Evolutionary conservation across 139 green algal species (phyloP), one percentile per base, ranked within the genome.

Genomic region (Micromonas commoda): DNA sequence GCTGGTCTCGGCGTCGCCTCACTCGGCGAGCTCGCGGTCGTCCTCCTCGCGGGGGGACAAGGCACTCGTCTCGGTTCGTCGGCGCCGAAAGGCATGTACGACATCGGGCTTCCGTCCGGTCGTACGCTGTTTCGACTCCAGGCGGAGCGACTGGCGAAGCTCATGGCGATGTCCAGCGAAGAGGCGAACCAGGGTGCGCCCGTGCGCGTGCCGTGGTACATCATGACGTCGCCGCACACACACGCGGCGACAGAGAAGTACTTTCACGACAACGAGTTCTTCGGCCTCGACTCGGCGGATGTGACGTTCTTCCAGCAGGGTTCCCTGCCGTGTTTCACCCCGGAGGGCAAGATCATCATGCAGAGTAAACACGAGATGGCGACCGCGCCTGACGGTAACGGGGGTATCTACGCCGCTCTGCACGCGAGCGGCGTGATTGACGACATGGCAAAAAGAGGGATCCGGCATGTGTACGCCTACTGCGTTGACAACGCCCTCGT

Each of bases 41-140:
- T 98, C 64, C 75, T 97, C 69, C 84, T 98, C 71, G 92, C 93
- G 6, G 93, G 93, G 31, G 93, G 93, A 2, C 93, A 98, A 80
- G 93, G 93, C 80, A 97, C 92, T 21, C 88, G 93, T 6, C 83
- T 98, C 54, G 93, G 93, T 38, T 92, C 82, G 82, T 73, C 69
- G 2, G 51, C 74, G 9, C 93, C 92, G 35, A 97, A 90, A 82
- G 93, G 93, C 53, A 97, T 91, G 81, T 97, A 91, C 71, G 86
- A 97, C 83, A 90, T 98, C 5, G 89, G 91, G 13, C 87, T 98
- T 54, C 93, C 93, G 26, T 94, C 88, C 19, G 61, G 80, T 69
- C 97, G 95, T 81, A 89, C 84, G 1, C 88, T 98, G 23, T 98
- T 97, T 80, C 89, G 93, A 79, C 78, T 97, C 60, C 88, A 90